Evolutionary conservation across 208 protist species (phyloP), one percentile per base, ranked within the genome.

Genomic region (Crithidia acanthocephali): DNA sequence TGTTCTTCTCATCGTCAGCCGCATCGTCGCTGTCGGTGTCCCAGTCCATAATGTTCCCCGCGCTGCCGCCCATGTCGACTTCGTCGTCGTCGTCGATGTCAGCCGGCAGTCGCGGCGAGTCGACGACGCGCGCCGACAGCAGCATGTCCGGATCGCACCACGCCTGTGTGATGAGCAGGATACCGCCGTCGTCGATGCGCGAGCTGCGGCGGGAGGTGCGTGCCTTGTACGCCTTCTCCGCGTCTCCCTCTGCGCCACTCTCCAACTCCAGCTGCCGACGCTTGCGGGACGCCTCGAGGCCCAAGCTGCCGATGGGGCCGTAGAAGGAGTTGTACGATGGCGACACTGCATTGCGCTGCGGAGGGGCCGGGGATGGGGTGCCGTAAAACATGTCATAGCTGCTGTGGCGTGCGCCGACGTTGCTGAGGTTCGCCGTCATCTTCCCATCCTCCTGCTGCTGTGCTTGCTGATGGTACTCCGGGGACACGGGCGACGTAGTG

Each of bases 71-170:
- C 42, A 60, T 72, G 59, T 16, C 37, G 8, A 10, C 23, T 16
- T 73, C 60, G 8, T 52, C 44, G 18, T 45, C 59, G 11, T 64
- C 72, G 16, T 68, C 68, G 18, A 48, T 52, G 37, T 60, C 45
- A 2, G 44, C 35, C 0, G 64, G 35, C 28, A 81, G 40, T 3
- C 55, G 35, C 11, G 80, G 80, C 6, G 69, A 81, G 65, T 74
- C 66, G 0, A 85, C 50, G 15, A 69, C 10, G 50, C 35, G 71
- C 11, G 66, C 65, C 11, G 16, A 30, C n/a, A 42, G 74, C 10
- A 85, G 76, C 56, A 81, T 45, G 13, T 35, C n/a, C 16, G 69
- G 60, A 22, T 85, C 80, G 52, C 80, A 85, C 76, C 80, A 85
- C 18, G 73, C 56, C 42, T 68, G 68, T 6, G 80, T 85, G 53